Evolutionary conservation across 345 rosid species (phyloP), one percentile per base, ranked within the genome.

Genomic region (Balakata baccata): DNA sequence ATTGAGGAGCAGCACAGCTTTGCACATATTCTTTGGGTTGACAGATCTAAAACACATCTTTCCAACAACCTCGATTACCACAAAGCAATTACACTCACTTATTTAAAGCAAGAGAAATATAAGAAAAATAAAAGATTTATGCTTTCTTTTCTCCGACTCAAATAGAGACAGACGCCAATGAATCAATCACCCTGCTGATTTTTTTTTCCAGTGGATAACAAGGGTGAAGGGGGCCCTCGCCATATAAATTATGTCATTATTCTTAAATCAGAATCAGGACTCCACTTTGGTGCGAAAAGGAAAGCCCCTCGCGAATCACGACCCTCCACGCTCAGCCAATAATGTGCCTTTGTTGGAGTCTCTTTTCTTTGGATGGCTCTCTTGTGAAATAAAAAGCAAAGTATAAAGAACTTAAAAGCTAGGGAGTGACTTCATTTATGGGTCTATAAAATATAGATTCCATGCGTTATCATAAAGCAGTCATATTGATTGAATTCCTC

Each of bases 391-490:
- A 74, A 80, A 76, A 54, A 73, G 64, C 18, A 11, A 39, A 72
- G 20, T 69, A 68, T 60, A 78, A 76, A 85, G 73, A 78, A n/a
- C 64, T 81, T 69, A 81, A 81, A 83, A 86, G 87, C 78, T 81
- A 65, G 69, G 73, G 63, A 81, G 79, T 75, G 76, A 83, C 81
- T 84, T 73, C 83, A 64, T 76, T 73, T 53, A 76, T 84, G 84
- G 84, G 81, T 72, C 79, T 72, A 70, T 74, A 14, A 75, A 45
- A 78, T 64, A 65, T 67, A 73, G 85, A 85, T 82, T 72, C 86
- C 69, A 9, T 75, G 88, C 87, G 82, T 89, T 80, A 80, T 12
- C 64, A 50, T 68, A 80, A 87, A 90, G 95, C 88, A 83, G 84
- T 78, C 66, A 56, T 67, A 57, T 38, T 60, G 77, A 81, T 52